Base-by-base conservation (phyloP, 495 filamentous ascomycete genomes). In the Cenococcum geophilum region DNA sequence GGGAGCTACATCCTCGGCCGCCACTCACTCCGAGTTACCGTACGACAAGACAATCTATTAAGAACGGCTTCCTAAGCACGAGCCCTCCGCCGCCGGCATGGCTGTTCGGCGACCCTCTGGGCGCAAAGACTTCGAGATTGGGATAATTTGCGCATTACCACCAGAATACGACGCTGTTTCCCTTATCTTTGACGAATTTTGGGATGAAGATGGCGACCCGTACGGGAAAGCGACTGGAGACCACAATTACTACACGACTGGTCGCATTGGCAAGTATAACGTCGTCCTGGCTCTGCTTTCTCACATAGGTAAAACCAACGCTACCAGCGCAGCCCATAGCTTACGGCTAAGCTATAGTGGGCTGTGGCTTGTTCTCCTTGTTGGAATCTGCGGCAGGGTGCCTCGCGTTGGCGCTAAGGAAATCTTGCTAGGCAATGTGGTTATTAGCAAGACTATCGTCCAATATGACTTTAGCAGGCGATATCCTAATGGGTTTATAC, bases 81-180 rank as follows among this genome's bases (percentile, higher is more conserved):
- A n/a, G n/a, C n/a, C n/a, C n/a, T n/a, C n/a, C n/a, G n/a, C n/a
- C n/a, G n/a, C n/a, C n/a, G n/a, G n/a, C n/a, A n/a, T n/a, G n/a
- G n/a, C n/a, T n/a, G n/a, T n/a, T n/a, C n/a, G n/a, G n/a, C n/a
- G n/a, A n/a, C n/a, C n/a, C n/a, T n/a, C n/a, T n/a, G n/a, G n/a
- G n/a, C n/a, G n/a, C n/a, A n/a, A n/a, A n/a, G 78, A 80, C 14
- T 71, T 73, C 49, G 49, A 67, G 22, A 69, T 71, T 34, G 66
- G 70, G 20, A 73, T 74, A 6, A 57, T 74, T 11, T 73, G 72
- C 36, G 72, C 71, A 6, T 59, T 75, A 1, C 47, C 60, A 25
- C 34, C 65, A 22, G 71, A 75, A 55, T 57, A 65, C 20, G 57
- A 68, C 21, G 70, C 72, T 34, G 68, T 75, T 11, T 22, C 55